Evolutionary conservation across 106 monocot species (phyloP).

Genomic region (Dendrobium chrysotoxum): DNA sequence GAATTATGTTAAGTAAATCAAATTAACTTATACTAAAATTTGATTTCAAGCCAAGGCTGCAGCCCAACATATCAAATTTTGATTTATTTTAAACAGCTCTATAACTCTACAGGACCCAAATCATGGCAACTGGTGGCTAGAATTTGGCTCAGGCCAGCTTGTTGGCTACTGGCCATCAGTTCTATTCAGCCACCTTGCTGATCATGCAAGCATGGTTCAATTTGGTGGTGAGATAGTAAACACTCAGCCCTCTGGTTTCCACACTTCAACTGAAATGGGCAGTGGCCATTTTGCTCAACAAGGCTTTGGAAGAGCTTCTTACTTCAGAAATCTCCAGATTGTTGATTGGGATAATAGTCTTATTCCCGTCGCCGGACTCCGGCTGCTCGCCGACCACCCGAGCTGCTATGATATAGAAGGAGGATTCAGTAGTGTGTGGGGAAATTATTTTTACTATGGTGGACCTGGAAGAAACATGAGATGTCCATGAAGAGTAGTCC

Average conservation of each 20-base stretch:
- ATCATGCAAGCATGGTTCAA: conserved; percentile 69
- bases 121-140: conserved; percentile 96
- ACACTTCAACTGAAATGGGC: conserved; percentile 90
- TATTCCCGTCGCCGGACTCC: conserved; percentile 39
- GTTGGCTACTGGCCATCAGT: conserved; percentile 78
- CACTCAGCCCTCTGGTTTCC: conserved; percentile 44
- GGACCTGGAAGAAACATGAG: conserved; percentile 82
- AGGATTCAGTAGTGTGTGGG: conserved; percentile 64
- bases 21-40: too few relatives aligned
- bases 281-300: conserved; percentile 77
- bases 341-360: conserved; percentile 94
- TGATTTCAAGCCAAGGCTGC: too few relatives aligned
- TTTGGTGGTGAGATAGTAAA: conserved; percentile 74
- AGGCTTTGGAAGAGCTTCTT: conserved; percentile 70
- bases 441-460: conserved; percentile 92
- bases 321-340: conserved; percentile 80
- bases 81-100: background rate
- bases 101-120: conserved; percentile 57
- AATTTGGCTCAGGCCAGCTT: conserved; percentile 65
- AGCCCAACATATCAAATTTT: background rate
- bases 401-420: conserved; percentile 71
- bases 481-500: conserved; percentile 30
- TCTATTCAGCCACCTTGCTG: conserved; percentile 58
- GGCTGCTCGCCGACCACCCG: conserved; percentile 68
- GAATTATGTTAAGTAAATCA: too few relatives aligned